These are phyloP conservation scores for Penicillium diatomitis DNA, from an alignment of 495 filamentous ascomycete genomes.

Conservation along the genomic window DNA sequence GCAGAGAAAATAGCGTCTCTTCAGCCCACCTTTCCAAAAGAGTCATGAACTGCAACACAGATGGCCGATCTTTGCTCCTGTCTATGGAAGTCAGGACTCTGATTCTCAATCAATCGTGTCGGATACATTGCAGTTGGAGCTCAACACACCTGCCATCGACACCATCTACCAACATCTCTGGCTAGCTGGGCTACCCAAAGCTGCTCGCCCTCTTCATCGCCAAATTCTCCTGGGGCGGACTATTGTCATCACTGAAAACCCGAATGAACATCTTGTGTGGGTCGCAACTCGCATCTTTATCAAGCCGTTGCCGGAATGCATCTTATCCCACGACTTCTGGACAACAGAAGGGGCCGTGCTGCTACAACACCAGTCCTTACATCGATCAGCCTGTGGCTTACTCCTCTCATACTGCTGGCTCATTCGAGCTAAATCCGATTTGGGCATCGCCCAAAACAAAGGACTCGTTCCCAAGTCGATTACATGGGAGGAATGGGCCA, in stretches of 20 bases:
- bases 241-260: constrained; percentile 1
- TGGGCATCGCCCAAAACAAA: constrained; percentile 1
- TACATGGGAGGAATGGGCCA: constrained; percentile 3
- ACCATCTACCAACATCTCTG: neutral
- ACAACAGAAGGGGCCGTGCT: neutral
- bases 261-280: constrained; percentile 2
- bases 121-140: neutral
- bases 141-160: neutral
- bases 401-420: constrained; percentile 7
- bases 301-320: constrained; percentile 3
- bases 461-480: constrained; percentile 1
- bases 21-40: neutral
- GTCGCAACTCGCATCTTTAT: constrained; percentile 3
- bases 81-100: neutral
- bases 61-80: neutral
- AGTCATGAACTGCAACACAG: neutral
- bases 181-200: constrained; percentile 1
- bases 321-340: constrained; percentile 3
- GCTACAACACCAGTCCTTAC: neutral
- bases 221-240: neutral
- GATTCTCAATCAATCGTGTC: neutral
- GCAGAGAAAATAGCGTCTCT: neutral
- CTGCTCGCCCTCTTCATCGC: neutral
- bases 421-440: constrained; percentile 1
- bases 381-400: constrained; percentile 1